Conservation (phyloP, 225 moss, liverwort and hornwort genomes). For the Polytrichum commune region DNA sequence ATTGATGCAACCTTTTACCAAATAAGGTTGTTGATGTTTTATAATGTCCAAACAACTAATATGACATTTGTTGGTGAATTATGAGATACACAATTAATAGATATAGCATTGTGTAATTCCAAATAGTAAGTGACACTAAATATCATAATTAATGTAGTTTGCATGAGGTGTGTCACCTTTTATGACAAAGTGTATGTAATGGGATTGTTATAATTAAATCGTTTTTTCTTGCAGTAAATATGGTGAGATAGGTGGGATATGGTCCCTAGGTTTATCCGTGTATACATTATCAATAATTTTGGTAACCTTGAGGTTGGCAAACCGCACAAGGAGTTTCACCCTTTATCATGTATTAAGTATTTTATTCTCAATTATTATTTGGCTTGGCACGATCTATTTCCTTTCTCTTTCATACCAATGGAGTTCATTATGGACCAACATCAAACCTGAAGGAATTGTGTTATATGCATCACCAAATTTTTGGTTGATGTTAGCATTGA, state of each 20-base stretch:
- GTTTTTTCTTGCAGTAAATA: conserved; percentile 27
- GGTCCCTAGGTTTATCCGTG: conserved; percentile 50
- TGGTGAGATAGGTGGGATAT: conserved; percentile 52
- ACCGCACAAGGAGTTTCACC: conserved; percentile 51
- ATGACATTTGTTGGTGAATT: too few species aligned
- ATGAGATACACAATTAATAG: too few species aligned
- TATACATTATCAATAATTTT: conserved; percentile 52
- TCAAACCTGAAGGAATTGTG: conserved; percentile 25
- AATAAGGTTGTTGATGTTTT: too few species aligned
- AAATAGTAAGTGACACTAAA: too few species aligned
- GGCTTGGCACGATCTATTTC: conserved; percentile 38
- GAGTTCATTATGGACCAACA: conserved; percentile 25
- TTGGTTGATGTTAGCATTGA: conserved; percentile 61
- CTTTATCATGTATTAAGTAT: conserved; percentile 44
- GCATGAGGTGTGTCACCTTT: too few species aligned
- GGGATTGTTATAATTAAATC: background rate
- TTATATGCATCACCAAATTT: conserved; percentile 39
- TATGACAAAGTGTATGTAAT: too few species aligned
- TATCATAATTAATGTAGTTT: too few species aligned
- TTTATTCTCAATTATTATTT: conserved; percentile 27
- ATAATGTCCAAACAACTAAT: too few species aligned
- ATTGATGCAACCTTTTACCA: too few species aligned
- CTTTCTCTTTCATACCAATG: conserved; percentile 31
- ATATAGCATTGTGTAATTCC: too few species aligned
- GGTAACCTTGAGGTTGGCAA: conserved; percentile 57